Evolutionary conservation across 306 rosid genomes (phyloP).

Genomic region (Leucaena leucocephala): DNA sequence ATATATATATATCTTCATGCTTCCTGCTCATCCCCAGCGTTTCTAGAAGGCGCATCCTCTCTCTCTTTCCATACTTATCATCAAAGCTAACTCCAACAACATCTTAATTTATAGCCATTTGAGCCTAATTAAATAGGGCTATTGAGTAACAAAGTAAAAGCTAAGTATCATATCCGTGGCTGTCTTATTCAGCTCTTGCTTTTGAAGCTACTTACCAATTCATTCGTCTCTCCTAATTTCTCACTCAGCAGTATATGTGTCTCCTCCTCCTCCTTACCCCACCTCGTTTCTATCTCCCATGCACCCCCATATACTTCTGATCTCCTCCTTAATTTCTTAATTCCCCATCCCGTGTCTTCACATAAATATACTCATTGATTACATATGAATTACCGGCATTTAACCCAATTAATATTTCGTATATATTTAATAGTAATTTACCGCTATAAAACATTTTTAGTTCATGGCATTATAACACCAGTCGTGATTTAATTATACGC

Average conservation of each 20-base stretch:
- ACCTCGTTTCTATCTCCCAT: background rate
- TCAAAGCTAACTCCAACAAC: slow-evolving; percentile 16
- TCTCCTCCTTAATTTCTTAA: background rate
- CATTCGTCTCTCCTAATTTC: no score
- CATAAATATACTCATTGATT: background rate
- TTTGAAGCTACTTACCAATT: background rate
- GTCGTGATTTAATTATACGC: background rate
- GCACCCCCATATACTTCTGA: background rate
- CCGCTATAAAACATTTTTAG: background rate
- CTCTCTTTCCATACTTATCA: background rate
- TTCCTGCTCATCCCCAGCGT: slow-evolving; percentile 5
- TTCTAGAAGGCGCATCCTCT: slow-evolving; percentile 49
- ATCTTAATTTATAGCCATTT: background rate
- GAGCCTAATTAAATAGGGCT: background rate
- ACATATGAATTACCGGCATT: background rate
- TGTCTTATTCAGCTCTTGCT: background rate
- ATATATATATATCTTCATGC: slow-evolving; percentile 6
- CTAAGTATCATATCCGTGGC: background rate
- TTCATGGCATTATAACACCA: background rate
- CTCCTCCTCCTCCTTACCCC: background rate
- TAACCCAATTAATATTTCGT: no score
- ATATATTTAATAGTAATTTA: no score
- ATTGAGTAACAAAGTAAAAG: background rate
- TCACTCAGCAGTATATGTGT: background rate
- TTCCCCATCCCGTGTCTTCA: background rate